Conservation (phyloP, 176 grass and related monocot species). For the Typha latifolia region DNA sequence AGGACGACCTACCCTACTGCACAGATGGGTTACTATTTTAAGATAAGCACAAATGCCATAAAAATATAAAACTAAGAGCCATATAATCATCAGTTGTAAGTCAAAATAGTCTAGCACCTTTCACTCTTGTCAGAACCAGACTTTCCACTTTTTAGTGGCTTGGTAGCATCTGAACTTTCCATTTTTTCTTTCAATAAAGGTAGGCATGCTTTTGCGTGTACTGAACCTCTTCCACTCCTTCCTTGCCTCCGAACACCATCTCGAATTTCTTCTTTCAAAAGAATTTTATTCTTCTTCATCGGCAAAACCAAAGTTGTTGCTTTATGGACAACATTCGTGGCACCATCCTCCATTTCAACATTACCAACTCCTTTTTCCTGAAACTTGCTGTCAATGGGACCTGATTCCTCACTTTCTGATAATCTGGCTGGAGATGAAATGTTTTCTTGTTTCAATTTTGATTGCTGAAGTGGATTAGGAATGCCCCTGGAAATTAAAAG, state of each 20-base stretch:
- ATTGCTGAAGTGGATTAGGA: constrained; percentile 26
- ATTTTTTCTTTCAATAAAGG: constrained; percentile 48
- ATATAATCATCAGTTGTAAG: background rate
- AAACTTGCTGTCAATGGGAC: constrained; percentile 36
- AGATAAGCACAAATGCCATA: background rate
- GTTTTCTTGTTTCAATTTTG: constrained; percentile 20
- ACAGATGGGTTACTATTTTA: constrained; percentile 8
- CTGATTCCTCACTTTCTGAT: constrained; percentile 60
- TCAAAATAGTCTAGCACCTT: constrained; percentile 32
- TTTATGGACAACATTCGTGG: constrained; percentile 25
- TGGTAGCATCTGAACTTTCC: constrained; percentile 31
- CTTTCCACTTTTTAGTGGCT: constrained; percentile 49
- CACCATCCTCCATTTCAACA: constrained; percentile 38
- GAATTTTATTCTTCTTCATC: constrained; percentile 51
- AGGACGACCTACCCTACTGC: constrained; percentile 56
- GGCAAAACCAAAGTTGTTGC: constrained; percentile 24
- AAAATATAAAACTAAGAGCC: background rate
- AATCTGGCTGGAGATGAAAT: constrained; percentile 51
- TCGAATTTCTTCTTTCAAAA: constrained; percentile 76
- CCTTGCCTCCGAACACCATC: constrained; percentile 48
- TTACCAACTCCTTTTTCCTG: constrained; percentile 56
- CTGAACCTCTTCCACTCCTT: constrained; percentile 49
- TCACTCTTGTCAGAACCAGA: constrained; percentile 53
- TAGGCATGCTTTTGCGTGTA: constrained; percentile 46
- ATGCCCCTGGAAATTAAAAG: constrained; percentile 20